Evolutionary conservation across 139 green algal genomes (phyloP).

Genomic region (Haematococcus lacustris): DNA sequence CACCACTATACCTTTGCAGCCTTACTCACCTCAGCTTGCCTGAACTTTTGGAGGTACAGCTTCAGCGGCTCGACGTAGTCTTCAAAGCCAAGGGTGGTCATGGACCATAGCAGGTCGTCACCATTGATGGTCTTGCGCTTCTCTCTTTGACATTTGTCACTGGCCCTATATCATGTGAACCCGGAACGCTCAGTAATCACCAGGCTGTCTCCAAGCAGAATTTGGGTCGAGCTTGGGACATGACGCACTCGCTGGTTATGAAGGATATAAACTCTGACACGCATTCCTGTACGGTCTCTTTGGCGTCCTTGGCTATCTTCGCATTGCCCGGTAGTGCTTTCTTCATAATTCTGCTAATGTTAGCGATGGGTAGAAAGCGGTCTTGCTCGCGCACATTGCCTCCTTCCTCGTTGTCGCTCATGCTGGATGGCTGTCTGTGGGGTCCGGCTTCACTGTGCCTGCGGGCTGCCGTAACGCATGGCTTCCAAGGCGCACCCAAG

Average conservation of each 20-base stretch:
- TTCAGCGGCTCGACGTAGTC: slow-evolving; percentile 96
- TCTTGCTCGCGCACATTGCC: slow-evolving; percentile 67
- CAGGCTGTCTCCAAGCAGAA: too few species aligned
- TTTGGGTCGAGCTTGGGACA: too few species aligned
- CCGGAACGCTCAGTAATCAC: too few species aligned
- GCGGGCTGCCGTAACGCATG: too few species aligned
- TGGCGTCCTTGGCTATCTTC: slow-evolving; percentile 99
- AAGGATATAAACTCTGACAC: slow-evolving; percentile 99
- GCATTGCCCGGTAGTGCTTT: slow-evolving; percentile 78
- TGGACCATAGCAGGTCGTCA: slow-evolving; percentile 96
- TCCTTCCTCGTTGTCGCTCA: slow-evolving; percentile 3
- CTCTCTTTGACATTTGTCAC: slow-evolving; percentile 96
- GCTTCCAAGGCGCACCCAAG: too few species aligned
- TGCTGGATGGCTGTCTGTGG: too few species aligned
- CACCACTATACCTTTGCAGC: neutral
- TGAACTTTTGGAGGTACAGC: slow-evolving; percentile 89
- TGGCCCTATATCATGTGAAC: slow-evolving; percentile 75
- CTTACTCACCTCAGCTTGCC: slow-evolving; percentile 77
- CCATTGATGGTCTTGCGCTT: slow-evolving; percentile 99
- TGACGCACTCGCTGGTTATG: slow-evolving; percentile 94
- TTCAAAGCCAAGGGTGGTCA: slow-evolving; percentile 95
- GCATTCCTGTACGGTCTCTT: slow-evolving; percentile 98
- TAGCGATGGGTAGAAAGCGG: slow-evolving; percentile 94
- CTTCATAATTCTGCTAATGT: slow-evolving; percentile 99
- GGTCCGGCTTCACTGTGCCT: too few species aligned